These are phyloP conservation scores for Cryptococcus maquisensis DNA, from an alignment of 1,284 basidiomycete species.

Conservation along the genomic window DNA sequence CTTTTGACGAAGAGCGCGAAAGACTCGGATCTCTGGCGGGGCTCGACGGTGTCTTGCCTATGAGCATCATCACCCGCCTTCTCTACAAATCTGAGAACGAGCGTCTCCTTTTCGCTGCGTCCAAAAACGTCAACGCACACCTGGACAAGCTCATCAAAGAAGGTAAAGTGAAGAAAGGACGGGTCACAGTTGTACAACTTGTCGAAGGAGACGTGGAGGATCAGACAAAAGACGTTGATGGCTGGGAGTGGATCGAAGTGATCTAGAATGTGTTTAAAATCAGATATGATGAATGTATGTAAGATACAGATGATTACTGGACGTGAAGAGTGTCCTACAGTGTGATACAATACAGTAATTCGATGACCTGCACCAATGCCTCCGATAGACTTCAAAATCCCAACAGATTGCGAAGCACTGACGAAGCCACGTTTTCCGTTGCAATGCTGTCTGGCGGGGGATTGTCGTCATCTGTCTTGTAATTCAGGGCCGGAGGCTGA, in stretches of 20 bases:
- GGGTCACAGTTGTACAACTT: slow-evolving; percentile 19
- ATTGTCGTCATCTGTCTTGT: too few species aligned
- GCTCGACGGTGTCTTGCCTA: slow-evolving; percentile 11
- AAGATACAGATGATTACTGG: neutral
- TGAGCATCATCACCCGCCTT: slow-evolving; percentile 28
- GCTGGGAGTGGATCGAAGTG: slow-evolving; percentile 28
- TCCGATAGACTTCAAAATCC: neutral
- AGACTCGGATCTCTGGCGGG: slow-evolving; percentile 6
- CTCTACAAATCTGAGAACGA: slow-evolving; percentile 38
- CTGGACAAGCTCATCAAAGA: slow-evolving; percentile 55
- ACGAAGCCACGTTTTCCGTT: neutral
- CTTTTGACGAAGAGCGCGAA: slow-evolving; percentile 13
- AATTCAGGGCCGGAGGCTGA: too few species aligned
- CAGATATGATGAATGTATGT: neutral
- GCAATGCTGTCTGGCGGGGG: neutral
- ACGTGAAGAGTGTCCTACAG: neutral
- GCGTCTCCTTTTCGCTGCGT: slow-evolving; percentile 30
- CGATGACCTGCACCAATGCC: neutral
- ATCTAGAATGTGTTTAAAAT: neutral
- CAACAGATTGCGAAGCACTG: neutral
- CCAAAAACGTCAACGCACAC: slow-evolving; percentile 25
- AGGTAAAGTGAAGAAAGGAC: slow-evolving; percentile 52
- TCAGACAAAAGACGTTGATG: slow-evolving; percentile 21
- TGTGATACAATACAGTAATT: neutral
- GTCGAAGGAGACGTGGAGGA: slow-evolving; percentile 22